phyloP scores from a whole-genome alignment of 331 rosid genomes.

The Malus hybrid region DNA sequence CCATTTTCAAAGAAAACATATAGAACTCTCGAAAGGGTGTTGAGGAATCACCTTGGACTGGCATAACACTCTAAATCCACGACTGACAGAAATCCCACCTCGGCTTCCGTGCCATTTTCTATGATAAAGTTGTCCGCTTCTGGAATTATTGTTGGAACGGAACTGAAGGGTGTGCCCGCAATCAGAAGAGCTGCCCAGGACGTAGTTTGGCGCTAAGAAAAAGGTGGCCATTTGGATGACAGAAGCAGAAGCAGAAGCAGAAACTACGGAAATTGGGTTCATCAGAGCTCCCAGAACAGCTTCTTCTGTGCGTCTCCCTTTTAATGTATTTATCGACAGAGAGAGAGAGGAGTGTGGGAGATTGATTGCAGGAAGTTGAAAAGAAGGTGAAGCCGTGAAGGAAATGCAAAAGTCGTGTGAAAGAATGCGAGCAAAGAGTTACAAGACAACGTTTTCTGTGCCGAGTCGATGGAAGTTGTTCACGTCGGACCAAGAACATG shows the following conservation, averaged over 20 bases:
- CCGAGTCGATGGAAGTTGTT: not conserved
- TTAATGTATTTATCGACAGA: not conserved
- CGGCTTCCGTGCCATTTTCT: conserved; percentile 1
- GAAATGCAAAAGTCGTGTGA: not conserved
- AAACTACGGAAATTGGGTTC: not conserved
- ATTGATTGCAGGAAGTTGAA: not conserved
- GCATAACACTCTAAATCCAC: conserved; percentile 35
- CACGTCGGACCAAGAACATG: not conserved
- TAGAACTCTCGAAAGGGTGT: conserved; percentile 1
- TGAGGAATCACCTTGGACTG: conserved; percentile 44
- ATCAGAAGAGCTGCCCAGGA: conserved; percentile 25
- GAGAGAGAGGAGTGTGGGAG: not conserved
- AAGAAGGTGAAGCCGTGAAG: not conserved
- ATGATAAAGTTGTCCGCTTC: conserved; percentile 1
- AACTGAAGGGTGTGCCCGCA: conserved; percentile 22
- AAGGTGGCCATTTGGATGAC: conserved; percentile 27
- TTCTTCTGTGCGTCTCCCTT: not conserved
- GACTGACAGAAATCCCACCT: conserved; percentile 1
- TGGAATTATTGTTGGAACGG: conserved; percentile 22
- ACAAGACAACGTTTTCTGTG: not conserved
- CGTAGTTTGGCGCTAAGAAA: conserved; percentile 16
- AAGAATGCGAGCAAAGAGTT: too few species aligned
- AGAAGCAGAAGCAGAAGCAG: not conserved
- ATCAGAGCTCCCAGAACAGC: not conserved
- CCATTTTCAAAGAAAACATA: not conserved